A percentile compares a stretch with the other conserved stretches of the same genome.
Evolutionary conservation across 2,329 filamentous ascomycete species (phyloP).

Genomic region (Penicillium hesseltinei): DNA sequence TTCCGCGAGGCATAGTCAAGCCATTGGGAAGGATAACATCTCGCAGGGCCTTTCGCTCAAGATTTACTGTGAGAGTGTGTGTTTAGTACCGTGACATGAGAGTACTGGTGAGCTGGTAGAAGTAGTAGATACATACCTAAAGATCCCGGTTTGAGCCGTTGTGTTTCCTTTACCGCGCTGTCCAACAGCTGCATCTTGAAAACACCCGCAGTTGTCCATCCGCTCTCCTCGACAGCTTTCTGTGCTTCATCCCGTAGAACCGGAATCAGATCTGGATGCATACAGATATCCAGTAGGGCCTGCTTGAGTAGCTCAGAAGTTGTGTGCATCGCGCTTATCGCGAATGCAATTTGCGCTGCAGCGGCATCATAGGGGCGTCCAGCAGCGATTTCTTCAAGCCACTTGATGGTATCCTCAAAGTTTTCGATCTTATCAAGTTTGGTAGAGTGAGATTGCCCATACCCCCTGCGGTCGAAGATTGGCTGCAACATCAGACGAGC

Average conservation of each 20-base stretch:
- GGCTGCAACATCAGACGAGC: neutral
- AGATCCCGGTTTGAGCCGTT: conserved; percentile 10
- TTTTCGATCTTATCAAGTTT: too few relatives aligned
- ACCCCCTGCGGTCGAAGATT: neutral
- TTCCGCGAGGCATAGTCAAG: neutral
- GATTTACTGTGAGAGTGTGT: neutral
- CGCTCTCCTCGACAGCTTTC: conserved; percentile 4
- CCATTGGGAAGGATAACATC: neutral
- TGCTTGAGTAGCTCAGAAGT: conserved; percentile 10
- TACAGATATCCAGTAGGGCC: neutral
- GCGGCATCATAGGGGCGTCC: conserved; percentile 15
- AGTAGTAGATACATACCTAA: neutral
- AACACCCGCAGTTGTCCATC: conserved; percentile 11
- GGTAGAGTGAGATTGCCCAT: too few relatives aligned
- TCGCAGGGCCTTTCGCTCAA: neutral
- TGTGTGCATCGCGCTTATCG: conserved; percentile 17
- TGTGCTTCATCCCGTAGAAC: conserved; percentile 10
- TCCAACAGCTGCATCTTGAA: conserved; percentile 23
- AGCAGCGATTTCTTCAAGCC: conserved; percentile 13
- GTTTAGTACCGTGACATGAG: neutral
- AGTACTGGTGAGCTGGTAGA: neutral
- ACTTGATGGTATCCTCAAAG: conserved; percentile 15
- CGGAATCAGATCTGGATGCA: neutral
- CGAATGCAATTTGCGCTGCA: conserved; percentile 16
- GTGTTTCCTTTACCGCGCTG: conserved; percentile 19